Conservation (phyloP, 371 early-diverging fungal species). For the Furculomyces boomerangus region DNA sequence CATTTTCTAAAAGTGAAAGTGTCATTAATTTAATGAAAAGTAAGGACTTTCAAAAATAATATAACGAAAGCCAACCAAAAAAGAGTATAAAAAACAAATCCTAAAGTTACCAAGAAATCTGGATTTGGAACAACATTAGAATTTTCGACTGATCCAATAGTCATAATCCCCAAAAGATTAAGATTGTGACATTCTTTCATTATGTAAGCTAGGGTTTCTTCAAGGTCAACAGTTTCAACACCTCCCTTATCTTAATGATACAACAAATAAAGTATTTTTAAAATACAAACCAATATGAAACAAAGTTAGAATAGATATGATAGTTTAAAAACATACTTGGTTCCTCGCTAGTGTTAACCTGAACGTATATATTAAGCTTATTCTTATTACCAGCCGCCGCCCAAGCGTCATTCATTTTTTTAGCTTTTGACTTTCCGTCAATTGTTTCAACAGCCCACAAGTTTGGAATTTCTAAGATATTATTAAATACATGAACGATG, state of each 20-base stretch:
- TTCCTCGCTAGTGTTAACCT: constrained; percentile 89
- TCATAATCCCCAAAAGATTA: constrained; percentile 75
- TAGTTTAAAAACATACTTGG: constrained; percentile 42
- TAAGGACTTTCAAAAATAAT: too few relatives aligned
- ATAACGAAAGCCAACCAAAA: neutral
- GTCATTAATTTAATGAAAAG: neutral
- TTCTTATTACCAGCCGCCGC: constrained; percentile 21
- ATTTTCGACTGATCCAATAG: constrained; percentile 64
- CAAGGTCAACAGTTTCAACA: constrained; percentile 28
- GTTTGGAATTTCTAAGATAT: constrained; percentile 51
- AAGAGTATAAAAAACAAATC: neutral
- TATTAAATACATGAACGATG: neutral
- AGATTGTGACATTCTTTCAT: constrained; percentile 43
- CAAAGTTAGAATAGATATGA: neutral
- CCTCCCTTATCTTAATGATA: constrained; percentile 51
- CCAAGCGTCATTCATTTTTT: constrained; percentile 55
- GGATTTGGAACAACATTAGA: constrained; percentile 48
- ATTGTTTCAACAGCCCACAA: constrained; percentile 81
- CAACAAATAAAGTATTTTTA: neutral
- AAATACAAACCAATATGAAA: neutral
- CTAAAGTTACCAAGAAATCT: constrained; percentile 40
- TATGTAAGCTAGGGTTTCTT: constrained; percentile 36
- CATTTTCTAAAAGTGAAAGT: neutral
- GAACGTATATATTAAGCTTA: constrained; percentile 65
- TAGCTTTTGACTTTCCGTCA: constrained; percentile 65